Base-by-base conservation (phyloP, 2,329 filamentous ascomycete species). In the Scedosporium dehoogii region DNA sequence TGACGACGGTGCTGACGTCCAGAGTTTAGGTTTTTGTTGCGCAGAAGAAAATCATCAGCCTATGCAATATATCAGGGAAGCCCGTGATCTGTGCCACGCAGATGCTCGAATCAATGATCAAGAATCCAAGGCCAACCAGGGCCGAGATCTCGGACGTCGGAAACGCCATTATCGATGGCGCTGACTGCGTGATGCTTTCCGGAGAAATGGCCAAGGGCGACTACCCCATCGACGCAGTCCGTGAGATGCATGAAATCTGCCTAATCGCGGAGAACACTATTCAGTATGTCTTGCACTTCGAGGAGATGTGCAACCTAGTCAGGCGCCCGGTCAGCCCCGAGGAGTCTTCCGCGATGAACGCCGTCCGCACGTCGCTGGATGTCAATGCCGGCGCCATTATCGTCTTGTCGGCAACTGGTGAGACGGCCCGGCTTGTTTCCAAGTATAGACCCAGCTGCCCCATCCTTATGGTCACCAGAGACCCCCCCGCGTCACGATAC, bases 11-110 rank as follows among this genome's bases (percentile, higher is more conserved):
- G 10, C 59, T 61, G 16, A 61, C n/a, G 10, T 53, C 33, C 21
- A 16, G 5, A 7, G 38, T 41, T 41, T 33, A 56, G 53, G 53
- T 56, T 1, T 99, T 99, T 79, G 91, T 96, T 69, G 94, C 94
- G 63, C 94, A 99, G 84, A 99, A 99, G 89, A 99, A 99, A 91
- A 92, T 99, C 85, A 99, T 99, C 78, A 92, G 94, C 79, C 97
- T 97, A 88, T 99, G 94, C 87, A 99, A 99, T 84, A 87, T 97
- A 74, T 92, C 92, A 69, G 94, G 94, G 78, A 99, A 99, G 85
- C 94, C 94, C 69, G 92, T 93, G 76, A 97, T 99, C 76, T 97
- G 93, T 79, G 94, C 94, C 64, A 99, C 94, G 42, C 94, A 99
- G 83, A 99, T 99, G 94, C 86, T 99, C 48, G 94, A 99, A 85